Percentiles rank a stretch among this genome's conserved stretches.
These are phyloP conservation scores for Pseudocercospora vitis DNA, from an alignment of 2,329 filamentous ascomycete genomes.

Conservation along the genomic window DNA sequence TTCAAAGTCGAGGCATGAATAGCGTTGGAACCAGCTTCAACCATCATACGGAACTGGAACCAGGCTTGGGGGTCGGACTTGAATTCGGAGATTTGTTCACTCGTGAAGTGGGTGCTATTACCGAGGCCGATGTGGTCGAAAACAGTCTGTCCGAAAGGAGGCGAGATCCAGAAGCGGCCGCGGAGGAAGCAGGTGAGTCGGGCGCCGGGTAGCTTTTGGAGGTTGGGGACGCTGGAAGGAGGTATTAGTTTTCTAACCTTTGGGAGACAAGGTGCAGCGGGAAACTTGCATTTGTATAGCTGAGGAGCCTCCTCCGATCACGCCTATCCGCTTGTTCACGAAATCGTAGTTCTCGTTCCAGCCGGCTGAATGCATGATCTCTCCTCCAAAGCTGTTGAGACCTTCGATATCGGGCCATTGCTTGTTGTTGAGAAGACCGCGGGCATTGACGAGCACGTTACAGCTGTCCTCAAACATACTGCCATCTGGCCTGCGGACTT, in stretches of 20 bases:
- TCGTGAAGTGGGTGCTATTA: constrained; percentile 55
- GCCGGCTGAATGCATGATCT: constrained; percentile 41
- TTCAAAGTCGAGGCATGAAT: constrained; percentile 44
- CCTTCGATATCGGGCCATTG: constrained; percentile 37
- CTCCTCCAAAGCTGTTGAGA: constrained; percentile 40
- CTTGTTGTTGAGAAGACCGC: constrained; percentile 25
- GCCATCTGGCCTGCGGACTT: constrained; percentile 17
- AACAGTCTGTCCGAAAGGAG: constrained; percentile 47
- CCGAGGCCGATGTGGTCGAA: constrained; percentile 40
- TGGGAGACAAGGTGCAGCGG: too few species aligned
- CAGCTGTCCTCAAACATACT: constrained; percentile 18
- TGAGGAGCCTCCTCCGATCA: constrained; percentile 45
- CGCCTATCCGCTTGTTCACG: constrained; percentile 39
- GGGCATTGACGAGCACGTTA: constrained; percentile 25
- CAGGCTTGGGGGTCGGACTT: constrained; percentile 60
- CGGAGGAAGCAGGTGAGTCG: constrained; percentile 64
- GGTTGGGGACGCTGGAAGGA: constrained; percentile 34
- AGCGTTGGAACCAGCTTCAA: constrained; percentile 61
- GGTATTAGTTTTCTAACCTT: neutral
- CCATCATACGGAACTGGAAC: constrained; percentile 45
- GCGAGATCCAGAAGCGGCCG: constrained; percentile 65
- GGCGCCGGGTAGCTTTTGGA: constrained; percentile 37
- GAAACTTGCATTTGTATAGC: constrained; percentile 42
- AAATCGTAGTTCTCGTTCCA: constrained; percentile 40
- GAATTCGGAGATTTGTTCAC: constrained; percentile 58